phyloP scores from a whole-genome alignment of 1,139 yeast genomes.

The Candida sojae region DNA sequence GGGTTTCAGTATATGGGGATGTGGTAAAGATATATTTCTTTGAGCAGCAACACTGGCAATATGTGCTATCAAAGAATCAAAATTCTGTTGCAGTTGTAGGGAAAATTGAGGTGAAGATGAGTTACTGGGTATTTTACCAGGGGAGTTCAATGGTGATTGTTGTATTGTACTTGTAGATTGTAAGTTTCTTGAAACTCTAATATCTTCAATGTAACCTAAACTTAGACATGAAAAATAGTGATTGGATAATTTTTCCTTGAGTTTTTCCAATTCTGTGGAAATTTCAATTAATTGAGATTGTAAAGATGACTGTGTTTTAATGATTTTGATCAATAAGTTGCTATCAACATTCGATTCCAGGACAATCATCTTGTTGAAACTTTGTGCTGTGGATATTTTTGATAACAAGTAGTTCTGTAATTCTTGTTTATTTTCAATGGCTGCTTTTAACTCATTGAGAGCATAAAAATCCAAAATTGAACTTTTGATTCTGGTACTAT shows the following conservation, averaged over 20 bases:
- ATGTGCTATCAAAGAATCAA: constrained; percentile 54
- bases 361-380: constrained; percentile 27
- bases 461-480: constrained; percentile 36
- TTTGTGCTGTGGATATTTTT: constrained; percentile 35
- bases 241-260: constrained; percentile 31
- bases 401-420: constrained; percentile 33
- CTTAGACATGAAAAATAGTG: constrained; percentile 48
- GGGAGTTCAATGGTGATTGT: constrained; percentile 3
- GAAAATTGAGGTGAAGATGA: constrained; percentile 7
- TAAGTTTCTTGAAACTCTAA: constrained; percentile 23
- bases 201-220: constrained; percentile 49
- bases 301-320: constrained; percentile 35
- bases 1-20: constrained; percentile 29
- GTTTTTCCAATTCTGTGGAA: constrained; percentile 32
- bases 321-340: constrained; percentile 29
- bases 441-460: constrained; percentile 29
- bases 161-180: constrained; percentile 5
- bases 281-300: constrained; percentile 32
- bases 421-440: constrained; percentile 33
- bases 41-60: constrained; percentile 59
- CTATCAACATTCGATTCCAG: constrained; percentile 24
- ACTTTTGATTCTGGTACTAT: constrained; percentile 37
- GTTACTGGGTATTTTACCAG: constrained; percentile 5
- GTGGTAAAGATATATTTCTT: constrained; percentile 48
- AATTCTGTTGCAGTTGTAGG: constrained; percentile 11